Base-by-base conservation (phyloP, 164 flowering plant genomes). In the Kalanchoe fedtschenkoi region DNA sequence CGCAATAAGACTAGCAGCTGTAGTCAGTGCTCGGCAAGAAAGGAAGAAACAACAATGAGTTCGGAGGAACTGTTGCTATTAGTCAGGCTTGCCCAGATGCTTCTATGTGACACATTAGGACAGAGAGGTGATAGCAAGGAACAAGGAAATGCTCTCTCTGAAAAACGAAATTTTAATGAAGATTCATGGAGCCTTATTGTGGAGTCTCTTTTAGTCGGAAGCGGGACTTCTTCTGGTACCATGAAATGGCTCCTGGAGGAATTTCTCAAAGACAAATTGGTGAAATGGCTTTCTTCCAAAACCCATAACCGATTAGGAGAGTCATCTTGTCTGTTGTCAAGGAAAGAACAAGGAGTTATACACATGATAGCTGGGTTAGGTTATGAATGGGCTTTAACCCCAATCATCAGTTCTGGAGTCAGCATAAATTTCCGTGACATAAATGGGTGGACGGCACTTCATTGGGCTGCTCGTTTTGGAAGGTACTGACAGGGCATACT, bases 401-500 rank as follows among this genome's bases (percentile, higher is more conserved):
- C 89, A 39, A 72, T 95, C 70, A 80, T 95, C 14, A 68, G 68
- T 54, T 71, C 64, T 73, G 93, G 97, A 41, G 81, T 95, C 66
- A 72, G 77, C 62, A 61, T 95, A 53, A 82, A 95, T 70, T 90
- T 90, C 66, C 99, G 99, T 47, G 99, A 95, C 62, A 71, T 75
- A 11, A 83, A 83, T 67, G 99, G 99, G 13, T 85, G 96, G 97
- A 90, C 96, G 54, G 95, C 99, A 21, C 96, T 95, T 59, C 99
- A 95, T 69, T 95, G 99, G 99, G 99, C 99, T 63, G 97, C 97
- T 58, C 83, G 79, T 19, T 95, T 85, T 66, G 99, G 99, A 72
- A 88, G 99, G 99, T 90, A 76, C 70, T 42, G 34, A 3, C 11
- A 33, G 26, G 14, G 9, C 17, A 17, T 29, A 44, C 47, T 19